Percentiles rank a stretch among this genome's conserved stretches.
phyloP scores from a whole-genome alignment of 2,329 filamentous ascomycete species.

The Pseudocercospora musae region DNA sequence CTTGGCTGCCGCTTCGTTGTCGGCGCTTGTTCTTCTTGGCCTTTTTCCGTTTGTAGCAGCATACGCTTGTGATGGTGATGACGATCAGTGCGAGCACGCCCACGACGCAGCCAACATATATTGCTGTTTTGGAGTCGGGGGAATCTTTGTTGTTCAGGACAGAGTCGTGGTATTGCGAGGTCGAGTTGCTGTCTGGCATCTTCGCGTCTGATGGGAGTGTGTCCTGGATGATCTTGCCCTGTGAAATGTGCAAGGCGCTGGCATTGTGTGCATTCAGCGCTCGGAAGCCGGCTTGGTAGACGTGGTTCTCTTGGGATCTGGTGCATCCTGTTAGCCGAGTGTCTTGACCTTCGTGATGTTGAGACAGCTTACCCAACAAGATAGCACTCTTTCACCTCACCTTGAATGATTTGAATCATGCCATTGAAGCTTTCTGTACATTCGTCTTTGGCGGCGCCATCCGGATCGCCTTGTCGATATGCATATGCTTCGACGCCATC shows the following conservation, averaged over 20 bases:
- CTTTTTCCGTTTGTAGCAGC: constrained; percentile 1
- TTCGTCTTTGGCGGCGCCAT: constrained; percentile 9
- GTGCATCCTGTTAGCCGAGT: background rate
- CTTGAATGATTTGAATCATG: constrained; percentile 10
- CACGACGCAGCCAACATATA: background rate
- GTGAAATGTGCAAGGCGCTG: background rate
- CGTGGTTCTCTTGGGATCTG: constrained; percentile 13
- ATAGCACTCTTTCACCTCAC: constrained; percentile 12
- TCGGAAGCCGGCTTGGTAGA: constrained; percentile 15
- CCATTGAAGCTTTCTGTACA: constrained; percentile 9
- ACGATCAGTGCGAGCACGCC: background rate
- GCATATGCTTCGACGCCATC: constrained; percentile 13
- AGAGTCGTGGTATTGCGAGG: background rate
- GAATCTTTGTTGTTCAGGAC: background rate
- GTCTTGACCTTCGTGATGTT: background rate
- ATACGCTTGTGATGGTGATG: background rate
- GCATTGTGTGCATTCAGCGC: constrained; percentile 5
- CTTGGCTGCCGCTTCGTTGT: constrained; percentile 1
- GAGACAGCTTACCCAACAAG: constrained; percentile 8
- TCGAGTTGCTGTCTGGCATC: constrained; percentile 3
- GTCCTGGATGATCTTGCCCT: constrained; percentile 1
- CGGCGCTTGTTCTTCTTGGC: background rate
- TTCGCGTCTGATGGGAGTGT: background rate
- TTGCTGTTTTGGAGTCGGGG: background rate
- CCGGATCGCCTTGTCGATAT: constrained; percentile 9